Evolutionary conservation across 257 asterid genomes (phyloP).

Genomic region (Solanum lycopersicoides): DNA sequence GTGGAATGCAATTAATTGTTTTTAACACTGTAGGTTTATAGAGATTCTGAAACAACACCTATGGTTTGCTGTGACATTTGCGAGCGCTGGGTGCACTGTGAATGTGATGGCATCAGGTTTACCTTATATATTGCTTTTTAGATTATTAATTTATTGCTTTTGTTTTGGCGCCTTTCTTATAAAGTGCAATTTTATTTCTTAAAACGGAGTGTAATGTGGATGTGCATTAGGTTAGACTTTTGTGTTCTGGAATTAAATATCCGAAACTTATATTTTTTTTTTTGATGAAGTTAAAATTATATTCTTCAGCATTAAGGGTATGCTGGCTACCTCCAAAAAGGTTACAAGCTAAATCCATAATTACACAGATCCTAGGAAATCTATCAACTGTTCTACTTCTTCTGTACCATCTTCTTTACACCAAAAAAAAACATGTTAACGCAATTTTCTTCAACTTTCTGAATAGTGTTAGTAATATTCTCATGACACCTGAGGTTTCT

Average conservation of each 20-base stretch:
- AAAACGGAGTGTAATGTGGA: background rate
- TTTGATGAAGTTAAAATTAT: too few species aligned
- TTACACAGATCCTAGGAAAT: too few species aligned
- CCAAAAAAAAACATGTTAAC: too few species aligned
- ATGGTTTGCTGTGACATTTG: slow-evolving; percentile 99
- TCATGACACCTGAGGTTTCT: too few species aligned
- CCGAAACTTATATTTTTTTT: background rate
- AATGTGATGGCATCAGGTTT: slow-evolving; percentile 96
- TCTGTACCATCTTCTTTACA: too few species aligned
- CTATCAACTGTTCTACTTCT: too few species aligned
- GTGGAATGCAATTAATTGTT: slow-evolving; percentile 5
- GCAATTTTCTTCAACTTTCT: too few species aligned
- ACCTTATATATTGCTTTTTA: background rate
- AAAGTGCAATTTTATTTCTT: background rate
- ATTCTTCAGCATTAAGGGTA: too few species aligned
- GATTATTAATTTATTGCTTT: background rate
- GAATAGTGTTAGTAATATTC: too few species aligned
- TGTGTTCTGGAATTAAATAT: background rate
- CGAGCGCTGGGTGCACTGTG: slow-evolving; percentile 97
- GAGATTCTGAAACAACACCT: slow-evolving; percentile 98
- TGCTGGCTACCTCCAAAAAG: too few species aligned
- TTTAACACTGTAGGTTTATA: slow-evolving; percentile 56
- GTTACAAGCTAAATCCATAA: too few species aligned
- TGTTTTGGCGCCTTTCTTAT: background rate
- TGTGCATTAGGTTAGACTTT: background rate